These are phyloP conservation scores for Hypoxylon sp. DNA, from an alignment of 2,329 filamentous ascomycete genomes.

Conservation along the genomic window DNA sequence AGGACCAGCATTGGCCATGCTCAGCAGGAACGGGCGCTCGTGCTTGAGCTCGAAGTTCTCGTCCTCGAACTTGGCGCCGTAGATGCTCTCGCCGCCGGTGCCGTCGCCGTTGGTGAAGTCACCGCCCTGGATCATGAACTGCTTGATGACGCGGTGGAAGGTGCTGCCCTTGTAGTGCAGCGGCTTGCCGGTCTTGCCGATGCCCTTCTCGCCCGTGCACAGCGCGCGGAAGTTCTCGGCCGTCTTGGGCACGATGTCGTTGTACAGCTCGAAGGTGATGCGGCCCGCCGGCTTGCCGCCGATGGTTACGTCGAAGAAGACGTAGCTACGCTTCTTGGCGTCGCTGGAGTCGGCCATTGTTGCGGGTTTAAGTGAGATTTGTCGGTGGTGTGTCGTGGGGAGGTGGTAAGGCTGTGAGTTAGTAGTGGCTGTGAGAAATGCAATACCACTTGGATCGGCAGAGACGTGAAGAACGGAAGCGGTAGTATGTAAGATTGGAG, in stretches of 20 bases:
- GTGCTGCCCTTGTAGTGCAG: conserved; percentile 93
- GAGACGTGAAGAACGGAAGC: conserved; percentile 4
- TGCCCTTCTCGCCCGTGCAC: conserved; percentile 94
- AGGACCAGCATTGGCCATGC: conserved; percentile 97
- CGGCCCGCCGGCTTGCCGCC: conserved; percentile 81
- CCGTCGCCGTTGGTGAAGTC: conserved; percentile 97
- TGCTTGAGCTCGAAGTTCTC: conserved; percentile 96
- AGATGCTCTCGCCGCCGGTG: conserved; percentile 96
- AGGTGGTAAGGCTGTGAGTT: conserved; percentile 15
- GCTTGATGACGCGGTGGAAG: conserved; percentile 98
- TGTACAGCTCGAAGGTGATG: conserved; percentile 87
- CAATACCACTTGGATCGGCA: conserved; percentile 1
- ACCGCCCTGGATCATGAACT: conserved; percentile 98
- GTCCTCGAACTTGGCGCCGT: conserved; percentile 96
- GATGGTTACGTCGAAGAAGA: conserved; percentile 94
- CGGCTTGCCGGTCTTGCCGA: conserved; percentile 84
- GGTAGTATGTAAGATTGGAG: neutral
- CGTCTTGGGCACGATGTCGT: conserved; percentile 88
- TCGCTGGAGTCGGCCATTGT: conserved; percentile 56
- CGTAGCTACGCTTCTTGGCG: conserved; percentile 76
- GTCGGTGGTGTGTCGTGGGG: conserved; percentile 4
- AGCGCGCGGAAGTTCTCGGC: conserved; percentile 96
- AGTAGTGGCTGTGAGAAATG: conserved; percentile 1
- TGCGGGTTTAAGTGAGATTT: neutral
- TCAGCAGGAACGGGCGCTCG: conserved; percentile 91